Conservation (phyloP, 1,139 yeast genomes). For the Arxiozyma slooffiae region DNA sequence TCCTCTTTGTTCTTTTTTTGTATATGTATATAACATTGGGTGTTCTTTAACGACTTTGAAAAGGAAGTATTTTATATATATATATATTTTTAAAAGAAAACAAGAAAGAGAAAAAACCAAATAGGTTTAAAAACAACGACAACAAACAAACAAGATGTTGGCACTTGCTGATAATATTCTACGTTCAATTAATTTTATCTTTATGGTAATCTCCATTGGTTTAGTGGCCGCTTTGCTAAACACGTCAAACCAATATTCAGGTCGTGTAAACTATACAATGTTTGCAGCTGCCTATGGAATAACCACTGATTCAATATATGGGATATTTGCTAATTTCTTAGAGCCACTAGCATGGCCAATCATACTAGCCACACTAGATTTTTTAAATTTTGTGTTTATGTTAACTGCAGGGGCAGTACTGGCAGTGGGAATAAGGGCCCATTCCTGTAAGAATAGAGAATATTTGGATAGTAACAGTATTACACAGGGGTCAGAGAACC, state of each 20-base stretch:
- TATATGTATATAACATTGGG: too few relatives aligned
- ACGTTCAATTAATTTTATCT: conserved; percentile 63
- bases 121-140: too few relatives aligned
- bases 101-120: too few relatives aligned
- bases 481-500: conserved; percentile 62
- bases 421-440: conserved; percentile 80
- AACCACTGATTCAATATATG: conserved; percentile 71
- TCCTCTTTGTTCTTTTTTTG: too few relatives aligned
- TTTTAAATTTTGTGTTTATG: conserved; percentile 81
- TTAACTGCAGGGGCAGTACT: conserved; percentile 91
- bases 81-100: too few relatives aligned
- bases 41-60: too few relatives aligned
- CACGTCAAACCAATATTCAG: conserved; percentile 45
- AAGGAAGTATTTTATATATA: too few relatives aligned
- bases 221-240: conserved; percentile 79
- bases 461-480: conserved; percentile 60
- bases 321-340: conserved; percentile 66
- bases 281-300: conserved; percentile 83
- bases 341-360: conserved; percentile 80
- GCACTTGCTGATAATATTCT: conserved; percentile 61
- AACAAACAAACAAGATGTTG: conserved; percentile 26
- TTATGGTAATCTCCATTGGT: conserved; percentile 72
- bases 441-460: conserved; percentile 64
- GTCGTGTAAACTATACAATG: conserved; percentile 81
- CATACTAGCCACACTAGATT: conserved; percentile 63